Base-by-base conservation (phyloP, 768 basidiomycete genomes). In the Cystoderma amianthinum region DNA sequence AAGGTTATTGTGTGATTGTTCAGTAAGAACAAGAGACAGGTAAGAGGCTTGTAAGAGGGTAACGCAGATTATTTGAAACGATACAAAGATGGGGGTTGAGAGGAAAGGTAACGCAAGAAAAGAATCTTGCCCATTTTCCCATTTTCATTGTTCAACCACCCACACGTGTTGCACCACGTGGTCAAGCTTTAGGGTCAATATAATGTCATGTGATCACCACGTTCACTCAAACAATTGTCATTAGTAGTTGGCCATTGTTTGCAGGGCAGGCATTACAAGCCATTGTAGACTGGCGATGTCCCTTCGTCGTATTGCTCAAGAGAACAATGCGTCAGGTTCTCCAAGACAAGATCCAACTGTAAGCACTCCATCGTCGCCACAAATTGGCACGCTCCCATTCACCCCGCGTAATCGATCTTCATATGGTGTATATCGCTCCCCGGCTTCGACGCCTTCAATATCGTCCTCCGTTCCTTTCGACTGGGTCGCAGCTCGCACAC, bases 381-480 rank as follows among this genome's bases (percentile, higher is more conserved):
- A 48, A 12, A 52, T 42, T 16, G 43, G 53, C 7, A 49, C 53
- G 4, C 47, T 57, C 10, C 61, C 71, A 2, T 57, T 63, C 3
- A 72, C 71, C 2, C 72, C 76, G 4, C 62, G 59, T n/a, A 67
- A 52, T 62, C 74, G 55, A 56, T 63, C 56, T 48, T 74, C 76
- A 22, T 67, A 82, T 51, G 69, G 72, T 47, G 51, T 69, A 51
- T 59, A 79, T 57, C 68, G 80, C 32, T 84, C 74, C 7, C 86
- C 74, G 3, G 77, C 75, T 24, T 62, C 73, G 2, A 80, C 82
- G 0, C 80, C 85, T 3, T 90, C 88, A 2, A 68, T 85, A 36
- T 86, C 87, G 4, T 81, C 84, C 1, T 82, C 83, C 5, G 60
- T 72, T 6, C 84, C 88, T 1, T 92, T 92, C 52, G 88, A 92